These are phyloP conservation scores for Amanita inopinata DNA, from an alignment of 768 basidiomycete species.

Conservation along the genomic window DNA sequence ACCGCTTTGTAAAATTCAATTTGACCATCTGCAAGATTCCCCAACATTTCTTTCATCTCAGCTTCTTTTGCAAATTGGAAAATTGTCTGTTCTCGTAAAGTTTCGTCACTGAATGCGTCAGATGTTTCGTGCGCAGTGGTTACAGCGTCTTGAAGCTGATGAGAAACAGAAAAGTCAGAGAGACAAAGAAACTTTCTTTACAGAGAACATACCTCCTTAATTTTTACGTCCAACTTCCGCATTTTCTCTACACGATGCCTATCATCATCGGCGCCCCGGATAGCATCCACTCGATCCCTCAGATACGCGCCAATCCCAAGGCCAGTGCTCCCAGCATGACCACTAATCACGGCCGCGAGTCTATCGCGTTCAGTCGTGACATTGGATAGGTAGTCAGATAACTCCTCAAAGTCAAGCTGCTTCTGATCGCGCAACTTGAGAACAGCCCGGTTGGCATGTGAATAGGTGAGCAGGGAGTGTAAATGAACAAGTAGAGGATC, in stretches of 20 bases:
- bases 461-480: slow-evolving; percentile 89
- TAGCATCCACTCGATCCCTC: slow-evolving; percentile 83
- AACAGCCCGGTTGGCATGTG: slow-evolving; percentile 87
- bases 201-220: slow-evolving; percentile 70
- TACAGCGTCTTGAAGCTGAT: slow-evolving; percentile 91
- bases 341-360: slow-evolving; percentile 79
- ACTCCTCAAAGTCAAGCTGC: slow-evolving; percentile 96
- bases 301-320: slow-evolving; percentile 83
- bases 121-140: slow-evolving; percentile 92
- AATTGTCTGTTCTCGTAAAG: slow-evolving; percentile 78
- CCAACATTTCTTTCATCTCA: slow-evolving; percentile 96
- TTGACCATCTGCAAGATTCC: slow-evolving; percentile 85
- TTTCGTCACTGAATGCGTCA: slow-evolving; percentile 94
- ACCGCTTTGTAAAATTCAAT: slow-evolving; percentile 91
- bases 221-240: slow-evolving; percentile 85
- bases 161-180: slow-evolving; percentile 12
- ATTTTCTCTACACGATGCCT: slow-evolving; percentile 88
- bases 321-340: slow-evolving; percentile 79
- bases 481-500: slow-evolving; percentile 88
- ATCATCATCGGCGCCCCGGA: slow-evolving; percentile 91
- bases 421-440: slow-evolving; percentile 96
- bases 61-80: slow-evolving; percentile 88
- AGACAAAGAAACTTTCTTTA: slow-evolving; percentile 2
- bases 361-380: slow-evolving; percentile 90
- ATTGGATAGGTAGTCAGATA: slow-evolving; percentile 90